Percentiles rank a stretch among this genome's conserved stretches.
Conservation (phyloP, 257 asterid species). For the Catharanthus roseus region DNA sequence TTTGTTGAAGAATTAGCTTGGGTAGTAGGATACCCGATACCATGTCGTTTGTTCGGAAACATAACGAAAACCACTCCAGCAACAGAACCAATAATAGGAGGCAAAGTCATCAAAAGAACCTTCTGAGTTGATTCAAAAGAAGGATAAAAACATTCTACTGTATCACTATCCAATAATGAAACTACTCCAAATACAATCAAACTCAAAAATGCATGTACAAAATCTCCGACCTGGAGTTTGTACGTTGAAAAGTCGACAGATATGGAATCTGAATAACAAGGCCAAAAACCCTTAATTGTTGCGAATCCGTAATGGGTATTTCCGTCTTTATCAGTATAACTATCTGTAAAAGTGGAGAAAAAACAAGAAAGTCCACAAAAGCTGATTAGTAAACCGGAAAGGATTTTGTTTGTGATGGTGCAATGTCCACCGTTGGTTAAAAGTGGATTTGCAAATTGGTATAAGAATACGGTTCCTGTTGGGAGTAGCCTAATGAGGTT, state of each 20-base stretch:
- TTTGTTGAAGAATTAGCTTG: neutral
- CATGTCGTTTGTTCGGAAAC: slow-evolving; percentile 67
- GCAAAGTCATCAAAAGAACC: slow-evolving; percentile 53
- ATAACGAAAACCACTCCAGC: slow-evolving; percentile 43
- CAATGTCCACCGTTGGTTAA: slow-evolving; percentile 77
- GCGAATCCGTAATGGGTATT: slow-evolving; percentile 52
- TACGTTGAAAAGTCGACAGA: neutral
- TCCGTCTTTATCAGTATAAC: slow-evolving; percentile 43
- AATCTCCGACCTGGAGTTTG: neutral
- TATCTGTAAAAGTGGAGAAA: slow-evolving; percentile 68
- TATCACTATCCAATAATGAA: slow-evolving; percentile 43
- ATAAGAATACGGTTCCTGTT: neutral
- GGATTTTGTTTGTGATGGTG: slow-evolving; percentile 40
- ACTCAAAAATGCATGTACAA: slow-evolving; percentile 6
- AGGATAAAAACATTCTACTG: slow-evolving; percentile 66
- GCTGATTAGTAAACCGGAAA: slow-evolving; percentile 38
- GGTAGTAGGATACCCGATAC: slow-evolving; percentile 58
- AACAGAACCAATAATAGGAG: slow-evolving; percentile 52
- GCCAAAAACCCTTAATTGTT: slow-evolving; percentile 71
- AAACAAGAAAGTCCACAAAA: slow-evolving; percentile 52
- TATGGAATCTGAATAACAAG: slow-evolving; percentile 13
- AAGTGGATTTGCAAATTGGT: slow-evolving; percentile 49
- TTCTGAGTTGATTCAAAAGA: slow-evolving; percentile 48
- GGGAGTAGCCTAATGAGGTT: slow-evolving; percentile 5
- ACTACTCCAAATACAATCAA: slow-evolving; percentile 1